These are phyloP conservation scores for Colletotrichum viniferum DNA, from an alignment of 2,329 filamentous ascomycete species.

Conservation along the genomic window DNA sequence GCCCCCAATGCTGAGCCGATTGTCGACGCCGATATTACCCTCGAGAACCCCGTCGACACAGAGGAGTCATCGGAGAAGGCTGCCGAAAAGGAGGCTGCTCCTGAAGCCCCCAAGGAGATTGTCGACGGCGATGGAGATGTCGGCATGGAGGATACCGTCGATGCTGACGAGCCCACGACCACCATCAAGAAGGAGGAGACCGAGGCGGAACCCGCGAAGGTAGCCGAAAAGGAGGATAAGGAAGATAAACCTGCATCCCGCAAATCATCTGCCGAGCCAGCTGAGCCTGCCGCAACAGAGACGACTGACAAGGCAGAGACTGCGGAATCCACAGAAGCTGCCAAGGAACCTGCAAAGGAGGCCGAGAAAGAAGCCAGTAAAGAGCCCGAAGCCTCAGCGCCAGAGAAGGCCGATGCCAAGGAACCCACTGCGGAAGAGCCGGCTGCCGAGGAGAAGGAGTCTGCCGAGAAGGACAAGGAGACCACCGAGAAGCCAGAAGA, in stretches of 20 bases:
- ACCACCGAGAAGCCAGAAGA: conserved; percentile 21
- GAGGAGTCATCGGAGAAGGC: conserved; percentile 1
- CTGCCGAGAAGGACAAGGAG: conserved; percentile 23
- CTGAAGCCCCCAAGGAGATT: conserved; percentile 26
- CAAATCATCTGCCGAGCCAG: conserved; percentile 1
- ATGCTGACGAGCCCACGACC: conserved; percentile 32
- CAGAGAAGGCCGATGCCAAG: conserved; percentile 13
- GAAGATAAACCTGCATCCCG: conserved; percentile 24
- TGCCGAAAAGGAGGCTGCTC: conserved; percentile 9
- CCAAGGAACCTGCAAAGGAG: conserved; percentile 20
- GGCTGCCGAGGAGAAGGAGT: conserved; percentile 13
- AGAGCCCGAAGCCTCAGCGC: background rate
- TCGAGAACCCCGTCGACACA: conserved; percentile 37
- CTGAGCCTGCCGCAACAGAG: conserved; percentile 24
- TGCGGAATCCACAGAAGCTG: background rate
- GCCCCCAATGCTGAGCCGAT: conserved; percentile 26
- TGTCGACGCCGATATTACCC: conserved; percentile 26
- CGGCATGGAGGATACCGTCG: conserved; percentile 49
- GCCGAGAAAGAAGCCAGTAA: conserved; percentile 15
- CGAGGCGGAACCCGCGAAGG: conserved; percentile 35
- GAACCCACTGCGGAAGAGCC: background rate
- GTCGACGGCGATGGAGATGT: conserved; percentile 56
- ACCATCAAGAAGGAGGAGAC: conserved; percentile 44
- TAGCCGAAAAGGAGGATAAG: conserved; percentile 26
- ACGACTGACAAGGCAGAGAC: background rate